phyloP scores from a whole-genome alignment of 371 early-diverging fungal genomes.

The Mucor saturninus region DNA sequence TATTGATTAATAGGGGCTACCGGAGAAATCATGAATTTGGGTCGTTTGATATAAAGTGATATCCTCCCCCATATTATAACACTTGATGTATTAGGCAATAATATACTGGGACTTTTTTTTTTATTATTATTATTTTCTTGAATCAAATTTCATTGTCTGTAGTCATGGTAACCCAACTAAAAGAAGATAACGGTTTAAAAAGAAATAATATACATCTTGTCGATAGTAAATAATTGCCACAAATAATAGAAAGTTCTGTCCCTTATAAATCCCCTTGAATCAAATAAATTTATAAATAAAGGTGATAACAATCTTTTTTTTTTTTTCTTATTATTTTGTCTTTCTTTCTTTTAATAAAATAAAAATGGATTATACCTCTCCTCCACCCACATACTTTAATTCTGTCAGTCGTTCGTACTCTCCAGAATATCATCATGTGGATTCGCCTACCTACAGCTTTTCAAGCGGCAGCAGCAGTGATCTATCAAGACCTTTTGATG shows the following conservation, averaged over 20 bases:
- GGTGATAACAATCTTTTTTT: background rate
- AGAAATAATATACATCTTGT: slow-evolving; percentile 1
- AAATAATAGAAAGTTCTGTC: slow-evolving; percentile 5
- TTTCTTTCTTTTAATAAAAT: background rate
- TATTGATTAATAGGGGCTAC: slow-evolving; percentile 1
- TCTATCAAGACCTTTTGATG: slow-evolving; percentile 1
- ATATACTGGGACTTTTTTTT: too few species aligned
- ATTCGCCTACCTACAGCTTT: slow-evolving; percentile 26
- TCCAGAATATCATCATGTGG: slow-evolving; percentile 15
- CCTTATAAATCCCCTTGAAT: background rate
- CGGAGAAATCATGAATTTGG: slow-evolving; percentile 18
- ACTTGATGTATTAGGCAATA: background rate
- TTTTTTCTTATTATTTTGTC: background rate
- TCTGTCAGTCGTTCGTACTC: slow-evolving; percentile 3
- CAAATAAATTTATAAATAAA: too few species aligned
- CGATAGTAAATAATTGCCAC: slow-evolving; percentile 4
- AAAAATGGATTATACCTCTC: slow-evolving; percentile 5
- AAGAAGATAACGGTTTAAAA: too few species aligned
- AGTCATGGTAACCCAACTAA: too few species aligned
- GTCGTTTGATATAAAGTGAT: background rate
- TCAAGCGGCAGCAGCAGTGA: slow-evolving; percentile 16
- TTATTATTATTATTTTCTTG: too few species aligned
- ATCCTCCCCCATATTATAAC: background rate
- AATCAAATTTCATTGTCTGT: too few species aligned
- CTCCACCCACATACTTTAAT: background rate